Conservation (phyloP, 495 filamentous ascomycete species). For the Annulohypoxylon maeteangense region DNA sequence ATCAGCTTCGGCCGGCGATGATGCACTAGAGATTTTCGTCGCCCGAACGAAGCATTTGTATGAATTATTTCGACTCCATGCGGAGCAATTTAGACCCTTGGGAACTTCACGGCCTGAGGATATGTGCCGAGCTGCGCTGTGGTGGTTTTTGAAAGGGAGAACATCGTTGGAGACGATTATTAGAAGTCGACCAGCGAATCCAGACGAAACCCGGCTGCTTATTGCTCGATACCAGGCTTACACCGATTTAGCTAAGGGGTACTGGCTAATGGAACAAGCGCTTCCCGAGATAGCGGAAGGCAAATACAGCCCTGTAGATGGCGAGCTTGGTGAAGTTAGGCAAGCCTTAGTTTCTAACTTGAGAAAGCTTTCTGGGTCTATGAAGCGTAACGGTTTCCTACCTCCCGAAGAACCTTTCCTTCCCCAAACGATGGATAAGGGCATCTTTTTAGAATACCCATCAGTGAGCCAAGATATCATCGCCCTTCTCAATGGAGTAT, state of each 20-base stretch:
- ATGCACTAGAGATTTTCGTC: conserved; percentile 74
- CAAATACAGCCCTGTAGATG: conserved; percentile 47
- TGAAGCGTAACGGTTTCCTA: conserved; percentile 82
- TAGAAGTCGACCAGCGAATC: conserved; percentile 65
- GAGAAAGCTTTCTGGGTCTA: conserved; percentile 78
- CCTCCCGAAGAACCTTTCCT: conserved; percentile 70
- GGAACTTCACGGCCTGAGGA: conserved; percentile 67
- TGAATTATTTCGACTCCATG: conserved; percentile 74
- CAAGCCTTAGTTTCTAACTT: conserved; percentile 69
- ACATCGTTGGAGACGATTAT: conserved; percentile 75
- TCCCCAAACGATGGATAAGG: conserved; percentile 73
- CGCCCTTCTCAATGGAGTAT: conserved; percentile 70
- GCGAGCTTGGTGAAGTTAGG: conserved; percentile 61
- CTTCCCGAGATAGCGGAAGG: conserved; percentile 62
- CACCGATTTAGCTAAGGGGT: conserved; percentile 81
- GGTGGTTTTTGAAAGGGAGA: conserved; percentile 90
- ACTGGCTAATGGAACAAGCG: conserved; percentile 80
- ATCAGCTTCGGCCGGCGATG: conserved; percentile 64
- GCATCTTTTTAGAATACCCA: conserved; percentile 80
- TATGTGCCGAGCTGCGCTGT: conserved; percentile 75
- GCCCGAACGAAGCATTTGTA: conserved; percentile 72
- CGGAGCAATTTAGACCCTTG: conserved; percentile 74
- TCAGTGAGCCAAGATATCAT: conserved; percentile 73
- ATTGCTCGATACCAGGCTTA: conserved; percentile 72
- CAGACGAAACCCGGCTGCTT: conserved; percentile 52